Evolutionary conservation across 345 rosid species (phyloP).

Genomic region (Cardamine chenopodiifolia): DNA sequence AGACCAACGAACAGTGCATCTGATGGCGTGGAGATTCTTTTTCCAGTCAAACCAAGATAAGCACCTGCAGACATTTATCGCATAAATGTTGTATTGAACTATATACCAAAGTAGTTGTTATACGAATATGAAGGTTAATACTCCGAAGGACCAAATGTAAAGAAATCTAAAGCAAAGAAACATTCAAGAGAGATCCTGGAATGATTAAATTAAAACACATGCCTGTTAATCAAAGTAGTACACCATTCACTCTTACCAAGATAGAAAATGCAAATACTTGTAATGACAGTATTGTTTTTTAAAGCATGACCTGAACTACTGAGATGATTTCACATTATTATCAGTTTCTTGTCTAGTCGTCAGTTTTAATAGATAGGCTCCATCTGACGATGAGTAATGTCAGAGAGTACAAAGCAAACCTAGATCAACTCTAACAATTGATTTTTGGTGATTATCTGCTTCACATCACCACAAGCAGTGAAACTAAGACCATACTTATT

Average conservation of each 20-base stretch:
- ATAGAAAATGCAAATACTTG: not conserved
- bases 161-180: not conserved
- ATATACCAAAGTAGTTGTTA: not conserved
- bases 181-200: not conserved
- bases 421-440: constrained; percentile 45
- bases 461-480: constrained; percentile 77
- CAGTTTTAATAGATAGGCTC: not conserved
- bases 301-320: not conserved
- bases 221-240: not conserved
- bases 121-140: too few species aligned
- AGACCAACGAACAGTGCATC: constrained; percentile 78
- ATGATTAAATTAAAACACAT: not conserved
- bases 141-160: too few species aligned
- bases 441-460: constrained; percentile 48
- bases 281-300: not conserved
- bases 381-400: too few species aligned
- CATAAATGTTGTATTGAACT: not conserved
- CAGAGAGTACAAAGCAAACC: not conserved
- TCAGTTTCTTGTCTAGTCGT: not conserved
- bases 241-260: not conserved
- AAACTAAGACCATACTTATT: constrained; percentile 50
- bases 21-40: constrained; percentile 75
- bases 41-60: constrained; percentile 88
- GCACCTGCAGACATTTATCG: constrained; percentile 53
- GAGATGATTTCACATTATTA: not conserved